Conservation (phyloP, 148 eudicot genomes). For the Polygonum aviculare region DNA sequence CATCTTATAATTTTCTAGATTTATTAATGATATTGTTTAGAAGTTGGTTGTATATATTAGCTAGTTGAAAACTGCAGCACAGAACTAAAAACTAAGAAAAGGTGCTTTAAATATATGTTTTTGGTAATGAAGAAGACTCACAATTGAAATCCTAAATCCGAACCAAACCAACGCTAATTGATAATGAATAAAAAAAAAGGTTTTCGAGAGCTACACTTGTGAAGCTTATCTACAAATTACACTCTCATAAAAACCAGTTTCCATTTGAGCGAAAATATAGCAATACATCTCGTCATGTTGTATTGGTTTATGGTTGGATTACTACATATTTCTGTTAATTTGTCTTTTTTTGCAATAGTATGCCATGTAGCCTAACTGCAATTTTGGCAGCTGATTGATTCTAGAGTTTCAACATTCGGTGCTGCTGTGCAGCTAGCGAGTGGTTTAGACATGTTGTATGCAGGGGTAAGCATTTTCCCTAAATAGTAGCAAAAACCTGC, state of each 20-base stretch:
- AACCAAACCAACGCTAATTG: background rate
- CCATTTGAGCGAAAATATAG: background rate
- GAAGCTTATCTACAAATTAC: background rate
- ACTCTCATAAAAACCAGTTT: background rate
- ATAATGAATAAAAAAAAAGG: background rate
- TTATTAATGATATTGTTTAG: too few relatives aligned
- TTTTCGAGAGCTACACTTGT: background rate
- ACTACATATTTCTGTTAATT: background rate
- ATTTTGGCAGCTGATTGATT: slow-evolving; percentile 64
- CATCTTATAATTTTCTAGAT: too few relatives aligned
- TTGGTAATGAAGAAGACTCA: too few relatives aligned
- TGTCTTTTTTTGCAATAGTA: background rate
- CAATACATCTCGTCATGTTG: background rate
- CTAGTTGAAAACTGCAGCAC: too few relatives aligned
- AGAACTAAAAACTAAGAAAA: too few relatives aligned
- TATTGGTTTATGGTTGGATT: background rate
- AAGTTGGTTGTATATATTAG: too few relatives aligned
- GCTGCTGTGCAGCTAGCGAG: slow-evolving; percentile 58
- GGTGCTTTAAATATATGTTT: too few relatives aligned
- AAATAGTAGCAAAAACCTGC: background rate
- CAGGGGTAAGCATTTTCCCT: slow-evolving; percentile 51
- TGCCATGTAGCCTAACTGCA: background rate
- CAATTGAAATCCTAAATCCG: too few relatives aligned
- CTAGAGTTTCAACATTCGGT: slow-evolving; percentile 60
- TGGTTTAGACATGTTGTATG: slow-evolving; percentile 51